Evolutionary conservation across 371 early-diverging fungal species (phyloP), one percentile per base, ranked within the genome.

Genomic region (Lichtheimia corymbifera): DNA sequence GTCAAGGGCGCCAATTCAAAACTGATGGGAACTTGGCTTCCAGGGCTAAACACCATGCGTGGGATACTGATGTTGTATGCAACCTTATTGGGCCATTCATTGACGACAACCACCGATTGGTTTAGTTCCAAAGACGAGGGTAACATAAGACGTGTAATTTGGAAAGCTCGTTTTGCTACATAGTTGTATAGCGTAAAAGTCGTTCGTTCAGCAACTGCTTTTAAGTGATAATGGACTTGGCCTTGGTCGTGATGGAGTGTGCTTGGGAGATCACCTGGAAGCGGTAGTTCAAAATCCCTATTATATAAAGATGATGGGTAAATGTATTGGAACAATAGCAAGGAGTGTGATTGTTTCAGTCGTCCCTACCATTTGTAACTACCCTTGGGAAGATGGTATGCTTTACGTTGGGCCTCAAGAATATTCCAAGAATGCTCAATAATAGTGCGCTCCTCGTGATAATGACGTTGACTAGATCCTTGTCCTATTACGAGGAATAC

Each of bases 211-310:
- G 71, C 80, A 12, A 66, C 61, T 3, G 80, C 80, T 47, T 72
- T 76, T 18, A 79, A 56, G 13, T 64, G 59, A 43, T 79, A 79
- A 50, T 56, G 55, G 1, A 79, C 71, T 57, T 68, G 55, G 2
- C 74, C 80, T 2, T 65, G 49, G 7, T 76, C 70, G 63, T 76
- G 71, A 7, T 71, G 59, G 12, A 83, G 62, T 0, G 70, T 69
- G 43, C 73, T 78, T 4, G 83, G 80, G 14, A 76, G 50, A 70
- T 79, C 71, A 28, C 83, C 83, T 22, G 80, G 79, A 24, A 83
- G 52, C 17, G 77, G 74, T 12, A 80, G 53, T 64, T 79, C 80
- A 70, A 83, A 83, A 55, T 76, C 72, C 74, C 79, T 78, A 35
- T 25, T 41, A 22, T 22, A 22, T 22, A 22, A 55, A 51, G 41